Base-by-base conservation (phyloP, 768 basidiomycete species). In the Russula emetica region DNA sequence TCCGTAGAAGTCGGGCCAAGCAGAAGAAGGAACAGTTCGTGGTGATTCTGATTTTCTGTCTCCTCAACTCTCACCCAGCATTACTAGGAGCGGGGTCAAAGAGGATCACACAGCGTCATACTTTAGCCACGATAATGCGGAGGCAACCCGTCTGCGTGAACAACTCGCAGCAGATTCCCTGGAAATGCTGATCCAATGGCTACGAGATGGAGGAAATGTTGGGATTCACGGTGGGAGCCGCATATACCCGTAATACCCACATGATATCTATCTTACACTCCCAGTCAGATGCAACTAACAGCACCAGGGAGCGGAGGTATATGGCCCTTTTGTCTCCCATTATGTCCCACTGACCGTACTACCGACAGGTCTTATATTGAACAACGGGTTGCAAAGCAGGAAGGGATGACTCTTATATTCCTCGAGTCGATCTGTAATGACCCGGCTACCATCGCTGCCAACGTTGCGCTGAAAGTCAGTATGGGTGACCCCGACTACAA, bases 401-500 rank as follows among this genome's bases (percentile, higher is more conserved):
- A 87, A 55, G 90, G 92, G 16, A 83, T 99, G 64, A 81, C 84
- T 60, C 82, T 94, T 34, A 88, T 99, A 66, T 99, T 98, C 75
- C 84, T 99, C 53, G 97, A 99, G 77, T 94, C 93, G 0, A 76
- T 92, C 60, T 98, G 96, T 78, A 88, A 92, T 73, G 95, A 99
- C 75, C 94, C 95, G 1, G 86, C 83, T 1, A 83, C 96, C 67
- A 94, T 99, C 63, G 95, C 97, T 0, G 87, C 95, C 22, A 99
- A 99, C 71, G 87, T 99, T 49, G 94, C 92, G 9, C 82, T 98
- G 65, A 99, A 99, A 77, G 94, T 98, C 52, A 85, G 85, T 62
- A 94, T 92, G 1, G 97, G 97, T 22, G 97, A 99, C 77, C 97
- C 97, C 0, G 97, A 99, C 74, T 99, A 99, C 78, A 90, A 91